Evolutionary conservation across 805 yeast species (phyloP).

Genomic region (Yamadazyma sp.): DNA sequence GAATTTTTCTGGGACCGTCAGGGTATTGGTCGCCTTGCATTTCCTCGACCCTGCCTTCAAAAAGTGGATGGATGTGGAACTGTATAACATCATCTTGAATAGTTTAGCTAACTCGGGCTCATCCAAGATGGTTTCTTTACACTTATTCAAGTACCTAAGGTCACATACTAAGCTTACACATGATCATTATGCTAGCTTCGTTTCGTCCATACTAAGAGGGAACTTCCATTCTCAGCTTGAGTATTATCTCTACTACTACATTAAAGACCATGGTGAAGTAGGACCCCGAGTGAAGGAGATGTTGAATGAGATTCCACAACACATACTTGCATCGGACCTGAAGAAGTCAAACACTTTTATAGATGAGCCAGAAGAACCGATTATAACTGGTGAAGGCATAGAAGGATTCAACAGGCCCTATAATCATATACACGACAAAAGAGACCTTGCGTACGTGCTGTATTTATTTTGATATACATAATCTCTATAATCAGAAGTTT

Average conservation of each 20-base stretch:
- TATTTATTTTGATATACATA: conserved; percentile 10
- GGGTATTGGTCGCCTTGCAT: conserved; percentile 20
- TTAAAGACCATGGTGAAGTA: conserved; percentile 17
- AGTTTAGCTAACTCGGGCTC: conserved; percentile 30
- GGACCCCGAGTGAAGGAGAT: conserved; percentile 11
- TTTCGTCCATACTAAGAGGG: conserved; percentile 27
- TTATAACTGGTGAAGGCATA: background rate
- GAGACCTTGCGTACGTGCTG: conserved; percentile 27
- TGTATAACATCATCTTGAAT: conserved; percentile 29
- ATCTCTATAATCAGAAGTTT: conserved; percentile 10
- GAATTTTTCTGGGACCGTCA: conserved; percentile 32
- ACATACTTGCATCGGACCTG: background rate
- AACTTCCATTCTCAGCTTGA: conserved; percentile 23
- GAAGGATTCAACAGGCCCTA: conserved; percentile 20
- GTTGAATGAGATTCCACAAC: conserved; percentile 17
- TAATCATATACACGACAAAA: conserved; percentile 19
- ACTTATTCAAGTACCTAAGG: conserved; percentile 23
- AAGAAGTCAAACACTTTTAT: background rate
- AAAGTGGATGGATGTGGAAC: conserved; percentile 31
- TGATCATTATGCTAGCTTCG: conserved; percentile 21
- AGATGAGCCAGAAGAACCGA: conserved; percentile 7
- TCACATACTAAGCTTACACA: conserved; percentile 11
- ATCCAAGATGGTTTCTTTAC: conserved; percentile 26
- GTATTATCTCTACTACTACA: conserved; percentile 24
- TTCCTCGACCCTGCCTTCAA: conserved; percentile 17